These are phyloP conservation scores for Blechomonas ayalai DNA, from an alignment of 208 protist species.

Conservation along the genomic window DNA sequence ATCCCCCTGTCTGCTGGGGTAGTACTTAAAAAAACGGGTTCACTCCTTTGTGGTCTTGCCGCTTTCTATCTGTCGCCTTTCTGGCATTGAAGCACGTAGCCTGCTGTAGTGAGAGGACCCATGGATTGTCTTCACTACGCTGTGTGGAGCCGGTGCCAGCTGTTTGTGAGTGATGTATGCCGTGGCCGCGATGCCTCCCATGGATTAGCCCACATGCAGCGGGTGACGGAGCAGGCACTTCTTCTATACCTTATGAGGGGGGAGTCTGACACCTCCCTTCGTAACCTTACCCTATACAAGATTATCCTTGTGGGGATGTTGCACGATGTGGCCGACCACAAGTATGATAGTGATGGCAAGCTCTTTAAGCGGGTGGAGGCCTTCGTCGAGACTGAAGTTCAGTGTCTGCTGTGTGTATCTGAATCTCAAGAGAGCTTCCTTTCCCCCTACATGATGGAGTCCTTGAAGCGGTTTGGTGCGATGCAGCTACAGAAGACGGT, in stretches of 20 bases:
- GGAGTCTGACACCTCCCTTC: neutral
- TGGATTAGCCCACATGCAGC: slow-evolving; percentile 68
- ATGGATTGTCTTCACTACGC: slow-evolving; percentile 53
- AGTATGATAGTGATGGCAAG: slow-evolving; percentile 53
- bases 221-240: slow-evolving; percentile 58
- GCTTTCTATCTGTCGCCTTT: too few relatives aligned
- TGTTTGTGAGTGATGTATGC: slow-evolving; percentile 53
- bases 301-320: slow-evolving; percentile 81
- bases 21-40: too few relatives aligned
- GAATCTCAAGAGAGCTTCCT: too few relatives aligned
- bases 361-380: slow-evolving; percentile 19
- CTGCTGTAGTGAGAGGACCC: too few relatives aligned
- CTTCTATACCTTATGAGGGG: slow-evolving; percentile 58
- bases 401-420: too few relatives aligned
- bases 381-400: slow-evolving; percentile 29
- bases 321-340: slow-evolving; percentile 85
- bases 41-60: too few relatives aligned
- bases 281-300: slow-evolving; percentile 13
- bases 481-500: too few relatives aligned
- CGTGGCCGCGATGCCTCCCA: slow-evolving; percentile 61
- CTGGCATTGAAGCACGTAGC: too few relatives aligned
- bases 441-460: too few relatives aligned
- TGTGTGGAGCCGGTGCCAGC: slow-evolving; percentile 52
- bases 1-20: too few relatives aligned
- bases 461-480: too few relatives aligned